Conservation (phyloP, 2,329 filamentous ascomycete genomes). For the Nemania sp. region DNA sequence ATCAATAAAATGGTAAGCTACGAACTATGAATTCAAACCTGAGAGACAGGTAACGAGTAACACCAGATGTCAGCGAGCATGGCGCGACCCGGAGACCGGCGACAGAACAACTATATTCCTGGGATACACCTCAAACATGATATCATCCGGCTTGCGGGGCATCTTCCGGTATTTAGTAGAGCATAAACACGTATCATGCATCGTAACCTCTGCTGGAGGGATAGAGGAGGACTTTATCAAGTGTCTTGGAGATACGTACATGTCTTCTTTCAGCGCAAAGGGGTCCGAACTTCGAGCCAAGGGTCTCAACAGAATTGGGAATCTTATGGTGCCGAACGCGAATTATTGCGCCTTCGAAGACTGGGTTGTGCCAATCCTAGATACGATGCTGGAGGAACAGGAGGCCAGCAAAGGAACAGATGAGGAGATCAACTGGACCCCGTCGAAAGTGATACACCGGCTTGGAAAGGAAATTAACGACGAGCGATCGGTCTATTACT, state of each 20-base stretch:
- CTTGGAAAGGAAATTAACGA: conserved; percentile 94
- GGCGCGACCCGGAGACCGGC: conserved; percentile 77
- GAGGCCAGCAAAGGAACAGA: conserved; percentile 71
- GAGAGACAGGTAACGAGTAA: conserved; percentile 26
- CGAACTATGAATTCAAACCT: conserved; percentile 18
- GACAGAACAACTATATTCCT: conserved; percentile 91
- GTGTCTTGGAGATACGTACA: conserved; percentile 90
- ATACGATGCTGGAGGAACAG: conserved; percentile 91
- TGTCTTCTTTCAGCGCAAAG: conserved; percentile 78
- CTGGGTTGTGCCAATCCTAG: conserved; percentile 95
- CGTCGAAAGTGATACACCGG: conserved; percentile 85
- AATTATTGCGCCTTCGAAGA: conserved; percentile 99
- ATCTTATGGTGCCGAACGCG: conserved; percentile 91
- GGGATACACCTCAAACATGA: conserved; percentile 96
- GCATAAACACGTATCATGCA: conserved; percentile 87
- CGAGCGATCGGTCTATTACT: conserved; percentile 90
- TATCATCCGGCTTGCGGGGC: conserved; percentile 91
- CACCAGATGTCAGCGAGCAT: conserved; percentile 61
- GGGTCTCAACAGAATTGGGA: conserved; percentile 94
- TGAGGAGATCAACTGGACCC: conserved; percentile 84
- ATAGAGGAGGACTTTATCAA: conserved; percentile 99
- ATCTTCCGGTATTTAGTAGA: conserved; percentile 90
- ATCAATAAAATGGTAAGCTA: conserved; percentile 88
- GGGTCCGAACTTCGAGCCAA: conserved; percentile 79
- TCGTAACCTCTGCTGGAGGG: conserved; percentile 94